Evolutionary conservation across 176 grass and related monocot genomes (phyloP).

Genomic region (Aechmea fasciata): DNA sequence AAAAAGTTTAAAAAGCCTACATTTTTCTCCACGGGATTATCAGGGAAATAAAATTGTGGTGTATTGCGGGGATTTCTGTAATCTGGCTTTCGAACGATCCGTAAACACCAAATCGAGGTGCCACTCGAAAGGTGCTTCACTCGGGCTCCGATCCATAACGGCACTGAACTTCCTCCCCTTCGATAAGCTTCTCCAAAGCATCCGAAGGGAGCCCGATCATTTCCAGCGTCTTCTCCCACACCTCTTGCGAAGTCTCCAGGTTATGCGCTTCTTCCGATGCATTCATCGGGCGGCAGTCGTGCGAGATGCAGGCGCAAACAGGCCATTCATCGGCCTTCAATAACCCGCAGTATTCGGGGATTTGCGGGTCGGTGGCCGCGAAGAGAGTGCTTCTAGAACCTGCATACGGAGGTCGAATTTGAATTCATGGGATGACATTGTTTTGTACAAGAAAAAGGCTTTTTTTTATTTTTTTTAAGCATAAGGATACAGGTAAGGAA

Average conservation of each 20-base stretch:
- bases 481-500: no score
- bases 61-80: no score
- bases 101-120: no score
- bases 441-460: no score
- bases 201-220: slow-evolving; percentile 60
- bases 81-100: no score
- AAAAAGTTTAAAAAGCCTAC: no score
- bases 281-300: slow-evolving; percentile 80
- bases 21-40: no score
- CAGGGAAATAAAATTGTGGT: no score
- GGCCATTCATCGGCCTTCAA: slow-evolving; percentile 92
- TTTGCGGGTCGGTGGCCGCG: slow-evolving; percentile 73
- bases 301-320: slow-evolving; percentile 74
- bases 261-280: slow-evolving; percentile 92
- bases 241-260: slow-evolving; percentile 43
- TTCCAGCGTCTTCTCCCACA: slow-evolving; percentile 91
- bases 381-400: slow-evolving; percentile 84
- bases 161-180: slow-evolving; percentile 54
- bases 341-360: slow-evolving; percentile 67
- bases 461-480: no score
- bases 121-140: slow-evolving; percentile 10
- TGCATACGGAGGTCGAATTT: slow-evolving; percentile 14
- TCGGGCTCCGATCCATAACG: slow-evolving; percentile 34
- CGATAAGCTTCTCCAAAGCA: slow-evolving; percentile 66
- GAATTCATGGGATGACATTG: no score